Percentiles rank a stretch among this genome's conserved stretches.
Evolutionary conservation across 2,329 filamentous ascomycete species (phyloP).

Genomic region (Fusarium zealandicum): DNA sequence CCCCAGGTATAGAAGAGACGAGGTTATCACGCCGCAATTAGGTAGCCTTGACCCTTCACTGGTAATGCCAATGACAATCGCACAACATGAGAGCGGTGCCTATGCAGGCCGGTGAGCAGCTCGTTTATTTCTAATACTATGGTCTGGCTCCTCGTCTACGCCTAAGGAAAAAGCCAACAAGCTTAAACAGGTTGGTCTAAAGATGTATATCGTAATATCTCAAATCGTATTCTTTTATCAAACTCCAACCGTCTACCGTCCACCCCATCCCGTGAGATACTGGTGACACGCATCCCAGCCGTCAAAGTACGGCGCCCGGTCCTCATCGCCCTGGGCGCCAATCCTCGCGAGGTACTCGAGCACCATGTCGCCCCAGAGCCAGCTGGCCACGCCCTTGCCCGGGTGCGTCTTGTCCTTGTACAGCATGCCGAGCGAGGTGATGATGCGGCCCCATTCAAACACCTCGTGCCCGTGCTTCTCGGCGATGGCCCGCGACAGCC

Average conservation of each 20-base stretch:
- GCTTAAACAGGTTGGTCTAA: not conserved
- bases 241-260: constrained; percentile 9
- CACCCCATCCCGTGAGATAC: constrained; percentile 25
- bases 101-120: too few relatives aligned
- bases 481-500: constrained; percentile 24
- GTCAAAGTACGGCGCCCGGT: constrained; percentile 27
- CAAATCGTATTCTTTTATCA: not conserved
- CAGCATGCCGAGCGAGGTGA: constrained; percentile 26
- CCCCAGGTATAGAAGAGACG: too few relatives aligned
- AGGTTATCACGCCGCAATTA: too few relatives aligned
- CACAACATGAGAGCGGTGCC: too few relatives aligned
- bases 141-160: too few relatives aligned
- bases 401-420: constrained; percentile 35
- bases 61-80: too few relatives aligned
- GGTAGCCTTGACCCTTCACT: too few relatives aligned
- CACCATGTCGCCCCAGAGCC: constrained; percentile 35
- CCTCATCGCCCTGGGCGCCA: constrained; percentile 17
- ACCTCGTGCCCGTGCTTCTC: constrained; percentile 31
- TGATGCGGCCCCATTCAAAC: constrained; percentile 32
- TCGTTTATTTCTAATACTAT: too few relatives aligned
- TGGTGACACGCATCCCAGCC: constrained; percentile 28
- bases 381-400: constrained; percentile 30
- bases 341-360: constrained; percentile 30
- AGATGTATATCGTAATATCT: not conserved
- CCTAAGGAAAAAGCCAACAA: not conserved